Conservation (phyloP, 495 filamentous ascomycete species). For the Talaromyces wortmannii region DNA sequence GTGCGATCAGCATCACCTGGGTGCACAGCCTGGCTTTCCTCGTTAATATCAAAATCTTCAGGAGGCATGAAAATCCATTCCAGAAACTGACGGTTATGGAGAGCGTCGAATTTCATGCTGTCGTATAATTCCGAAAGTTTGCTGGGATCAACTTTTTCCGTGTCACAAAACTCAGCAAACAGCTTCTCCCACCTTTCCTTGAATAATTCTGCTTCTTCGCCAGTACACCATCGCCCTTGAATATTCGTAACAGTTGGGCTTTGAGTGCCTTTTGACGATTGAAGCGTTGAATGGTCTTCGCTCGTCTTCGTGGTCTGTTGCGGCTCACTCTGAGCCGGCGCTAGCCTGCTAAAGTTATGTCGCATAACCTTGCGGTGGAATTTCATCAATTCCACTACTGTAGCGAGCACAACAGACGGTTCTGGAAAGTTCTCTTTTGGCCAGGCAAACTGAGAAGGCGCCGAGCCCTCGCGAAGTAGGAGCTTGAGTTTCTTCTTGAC, state of each 20-base stretch:
- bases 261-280: conserved; percentile 14
- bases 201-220: conserved; percentile 91
- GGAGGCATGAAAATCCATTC: conserved; percentile 94
- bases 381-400: conserved; percentile 95
- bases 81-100: conserved; percentile 94
- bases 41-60: conserved; percentile 44
- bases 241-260: conserved; percentile 59
- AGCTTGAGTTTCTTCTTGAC: conserved; percentile 98
- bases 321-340: conserved; percentile 52
- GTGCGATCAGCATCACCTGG: conserved; percentile 12
- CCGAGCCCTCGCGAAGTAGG: conserved; percentile 78
- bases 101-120: conserved; percentile 98
- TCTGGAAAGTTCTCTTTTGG: conserved; percentile 88
- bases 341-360: conserved; percentile 77
- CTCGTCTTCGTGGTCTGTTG: conserved; percentile 1
- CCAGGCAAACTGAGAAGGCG: conserved; percentile 94
- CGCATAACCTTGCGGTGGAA: conserved; percentile 94
- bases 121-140: conserved; percentile 98
- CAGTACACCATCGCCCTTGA: conserved; percentile 91
- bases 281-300: conserved; percentile 22
- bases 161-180: conserved; percentile 92
- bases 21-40: conserved; percentile 13
- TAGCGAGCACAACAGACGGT: conserved; percentile 78
- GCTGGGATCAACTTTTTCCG: conserved; percentile 94
- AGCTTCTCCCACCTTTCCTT: conserved; percentile 98